Base-by-base conservation (phyloP, 2,329 filamentous ascomycete genomes). In the Daldinia sp. region DNA sequence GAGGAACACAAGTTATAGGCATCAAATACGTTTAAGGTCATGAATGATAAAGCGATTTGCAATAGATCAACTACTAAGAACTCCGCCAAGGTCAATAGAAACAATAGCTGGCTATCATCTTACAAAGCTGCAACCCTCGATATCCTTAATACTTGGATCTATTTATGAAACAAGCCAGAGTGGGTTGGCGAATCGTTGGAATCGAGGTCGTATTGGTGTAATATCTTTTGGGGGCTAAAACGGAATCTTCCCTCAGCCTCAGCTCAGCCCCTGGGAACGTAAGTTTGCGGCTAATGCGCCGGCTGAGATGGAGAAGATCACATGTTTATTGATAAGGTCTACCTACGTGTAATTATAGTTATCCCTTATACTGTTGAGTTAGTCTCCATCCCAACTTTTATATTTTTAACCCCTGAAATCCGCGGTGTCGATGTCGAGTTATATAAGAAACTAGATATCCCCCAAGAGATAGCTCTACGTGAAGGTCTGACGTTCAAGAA, bases 221-320 rank as follows among this genome's bases (percentile, higher is more conserved):
- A 44, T 65, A 70, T 71, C 72, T 72, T 72, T 64, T 55, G 68
- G 67, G 69, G 62, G 60, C 55, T 53, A 66, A 35, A 48, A 39
- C 26, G 33, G 35, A 60, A 59, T 54, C 33, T 64, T 60, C 39
- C 20, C 60, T 72, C 69, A 74, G 74, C 72, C 74, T 73, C 70
- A 74, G 65, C 73, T 71, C 69, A 75, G 74, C 73, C 75, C 65
- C 64, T 55, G 46, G 54, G 13, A 37, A 56, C 54, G 13, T 12
- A 18, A 39, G 13, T 26, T 33, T 23, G 15, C 20, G 39, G 39
- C 2, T n/a, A 42, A 42, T 18, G 39, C n/a, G 13, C 39, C 13
- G 39, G 35, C 10, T 37, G 10, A 9, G 35, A 37, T 7, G 10
- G 10, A 37, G 10, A 37, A 10, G 12, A 37, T 37, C 10, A 37